Evolutionary conservation across 108 stramenopile species (phyloP), one percentile per base, ranked within the genome.

Genomic region (Skeletonema marinoi): DNA sequence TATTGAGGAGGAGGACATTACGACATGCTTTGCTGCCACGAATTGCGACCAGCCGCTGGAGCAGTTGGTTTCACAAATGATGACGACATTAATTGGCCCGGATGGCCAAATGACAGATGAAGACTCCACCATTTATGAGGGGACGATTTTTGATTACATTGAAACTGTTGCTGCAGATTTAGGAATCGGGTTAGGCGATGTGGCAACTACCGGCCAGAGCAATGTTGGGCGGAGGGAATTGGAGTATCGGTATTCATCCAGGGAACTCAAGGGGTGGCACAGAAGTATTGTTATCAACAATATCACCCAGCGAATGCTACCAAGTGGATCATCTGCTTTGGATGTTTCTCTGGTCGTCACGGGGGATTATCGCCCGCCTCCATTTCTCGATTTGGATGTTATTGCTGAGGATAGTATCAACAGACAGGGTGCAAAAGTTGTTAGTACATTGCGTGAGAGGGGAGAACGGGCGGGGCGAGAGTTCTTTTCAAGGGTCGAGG

Each of bases 371-470:
- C 66, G 74, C 16, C 74, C 74, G 7, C 74, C 74, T 5, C 74
- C 74, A 14, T 75, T 60, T 36, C 14, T 75, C 1, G 66, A 75
- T 61, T 48, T 75, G 13, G 65, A 75, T 46, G 74, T 67, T 14
- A 67, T 75, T 32, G 74, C 74, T 29, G 74, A 75, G 60, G 74
- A 75, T 65, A 68, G 66, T 30, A 75, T 75, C 48, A 75, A 75
- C 44, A 66, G 74, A 0, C 48, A 58, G 32, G 66, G 66, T 5
- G 66, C 25, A 6, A 67, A 65, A 33, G 66, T 75, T 19, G 66
- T 75, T n/a, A 48, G 42, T 30, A 44, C 59, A 13, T 16, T 75
- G 31, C 29, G 66, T 32, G 74, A 75, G 21, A 35, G 74, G 39
- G 74, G 74, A 29, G 16, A 21, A 16, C 21, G 66, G 16, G 66